phyloP scores from a whole-genome alignment of 768 basidiomycete genomes.

The Nevesoporus exiguus region DNA sequence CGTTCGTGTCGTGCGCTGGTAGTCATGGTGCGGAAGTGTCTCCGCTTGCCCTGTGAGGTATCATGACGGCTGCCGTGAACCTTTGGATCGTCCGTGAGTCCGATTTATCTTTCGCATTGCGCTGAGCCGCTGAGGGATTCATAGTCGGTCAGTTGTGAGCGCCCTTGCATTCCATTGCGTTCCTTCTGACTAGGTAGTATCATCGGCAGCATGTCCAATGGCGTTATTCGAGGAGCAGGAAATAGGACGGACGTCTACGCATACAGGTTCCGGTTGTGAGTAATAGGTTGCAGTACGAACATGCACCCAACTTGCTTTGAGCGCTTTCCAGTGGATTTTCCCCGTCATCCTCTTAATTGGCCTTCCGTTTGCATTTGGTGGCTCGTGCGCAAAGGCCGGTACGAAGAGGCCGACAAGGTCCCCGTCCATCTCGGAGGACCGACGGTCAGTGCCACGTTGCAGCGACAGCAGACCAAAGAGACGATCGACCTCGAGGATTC shows the following conservation, averaged over 20 bases:
- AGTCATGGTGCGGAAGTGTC: too few relatives aligned
- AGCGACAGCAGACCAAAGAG: conserved; percentile 25
- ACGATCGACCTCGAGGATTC: conserved; percentile 31
- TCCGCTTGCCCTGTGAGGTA: too few relatives aligned
- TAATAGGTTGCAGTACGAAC: not conserved
- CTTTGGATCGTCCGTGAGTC: too few relatives aligned
- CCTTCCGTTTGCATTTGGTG: conserved; percentile 24
- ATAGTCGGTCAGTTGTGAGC: conserved; percentile 27
- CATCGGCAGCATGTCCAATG: conserved; percentile 21
- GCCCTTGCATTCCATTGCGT: not conserved
- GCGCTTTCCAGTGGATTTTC: conserved; percentile 34
- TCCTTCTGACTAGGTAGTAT: not conserved
- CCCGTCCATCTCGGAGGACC: conserved; percentile 19
- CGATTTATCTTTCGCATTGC: too few relatives aligned
- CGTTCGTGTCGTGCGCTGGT: too few relatives aligned
- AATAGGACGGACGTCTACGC: conserved; percentile 19
- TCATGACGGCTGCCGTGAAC: too few relatives aligned
- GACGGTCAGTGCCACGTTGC: conserved; percentile 23
- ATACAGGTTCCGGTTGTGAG: conserved; percentile 28
- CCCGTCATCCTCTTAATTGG: conserved; percentile 30
- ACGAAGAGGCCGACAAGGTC: too few relatives aligned
- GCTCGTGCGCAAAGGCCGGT: too few relatives aligned
- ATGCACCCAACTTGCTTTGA: not conserved
- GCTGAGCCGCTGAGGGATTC: not conserved
- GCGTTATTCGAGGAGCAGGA: conserved; percentile 24